Evolutionary conservation across 176 grass and related monocot genomes (phyloP).

Genomic region (Echinochloa phyllopogon): DNA sequence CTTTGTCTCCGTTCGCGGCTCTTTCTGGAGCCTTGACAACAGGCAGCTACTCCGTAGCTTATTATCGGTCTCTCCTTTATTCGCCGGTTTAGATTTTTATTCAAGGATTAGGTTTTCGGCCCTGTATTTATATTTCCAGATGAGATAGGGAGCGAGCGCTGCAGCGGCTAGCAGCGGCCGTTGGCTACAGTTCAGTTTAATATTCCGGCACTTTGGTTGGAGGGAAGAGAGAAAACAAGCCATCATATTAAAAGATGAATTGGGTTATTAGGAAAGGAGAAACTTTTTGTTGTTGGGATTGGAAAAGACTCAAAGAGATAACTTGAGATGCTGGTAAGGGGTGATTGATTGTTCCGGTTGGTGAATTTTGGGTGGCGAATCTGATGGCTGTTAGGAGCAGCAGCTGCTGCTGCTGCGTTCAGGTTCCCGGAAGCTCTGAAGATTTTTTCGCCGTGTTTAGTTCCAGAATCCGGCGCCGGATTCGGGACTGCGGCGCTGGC

Average conservation of each 20-base stretch:
- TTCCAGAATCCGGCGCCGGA: too few relatives aligned
- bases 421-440: neutral
- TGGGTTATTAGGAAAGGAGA: neutral
- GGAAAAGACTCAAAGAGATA: too few relatives aligned
- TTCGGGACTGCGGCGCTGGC: too few relatives aligned
- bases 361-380: constrained; percentile 57
- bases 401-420: neutral
- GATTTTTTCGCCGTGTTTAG: too few relatives aligned
- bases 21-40: neutral
- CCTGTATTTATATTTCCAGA: constrained; percentile 17
- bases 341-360: constrained; percentile 31
- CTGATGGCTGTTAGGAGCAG: constrained; percentile 48
- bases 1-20: neutral
- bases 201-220: neutral
- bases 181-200: neutral
- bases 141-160: constrained; percentile 6
- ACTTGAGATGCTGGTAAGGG: neutral
- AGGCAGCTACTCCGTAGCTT: too few relatives aligned
- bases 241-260: neutral
- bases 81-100: neutral
- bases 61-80: neutral
- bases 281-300: neutral
- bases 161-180: neutral
- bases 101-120: neutral
- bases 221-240: neutral